Base-by-base conservation (phyloP, 169 alveolate genomes). In the Plasmodium relictum region DNA sequence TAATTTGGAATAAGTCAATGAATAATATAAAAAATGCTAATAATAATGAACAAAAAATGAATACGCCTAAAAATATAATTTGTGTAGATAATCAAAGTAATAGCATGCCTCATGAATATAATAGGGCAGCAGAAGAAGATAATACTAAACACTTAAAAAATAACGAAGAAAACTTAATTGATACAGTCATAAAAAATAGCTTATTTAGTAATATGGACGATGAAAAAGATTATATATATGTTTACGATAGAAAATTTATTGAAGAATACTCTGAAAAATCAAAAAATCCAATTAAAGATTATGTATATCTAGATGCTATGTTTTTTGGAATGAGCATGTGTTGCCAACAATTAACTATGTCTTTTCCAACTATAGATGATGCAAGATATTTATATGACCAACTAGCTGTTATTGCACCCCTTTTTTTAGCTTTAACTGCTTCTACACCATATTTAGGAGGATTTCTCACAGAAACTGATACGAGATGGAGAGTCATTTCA, bases 291-390 rank as follows among this genome's bases (percentile, higher is more conserved):
- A 73, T 73, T 73, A 95, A 96, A 8, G 94, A 96, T 24, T 89
- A 44, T 68, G 97, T 98, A 9, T 95, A 97, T 73, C 96, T 98
- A 99, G 99, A 98, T 92, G 97, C 98, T 26, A 96, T 97, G 98
- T 98, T 95, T 18, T 98, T 97, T 85, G 99, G 99, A 10, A 98
- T 98, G 99, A 99, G 99, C 14, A 94, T 95, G 96, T 94, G 98
- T 58, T 97, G 98, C 66, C 91, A 95, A 24, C 99, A 98, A 92
- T 93, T 95, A 3, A 98, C 99, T 1, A 95, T 95, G 87, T 94
- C 96, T 39, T 90, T 97, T 44, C 83, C 92, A 56, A 91, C 94
- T 63, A 73, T 97, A 5, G 86, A 92, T 63, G 98, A 95, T 73
- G 98, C 99, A 7, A 83, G 98, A 44, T 95, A 94, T 61, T 87